Evolutionary conservation across 257 asterid genomes (phyloP).

Genomic region (Paraleonurus japonicus): DNA sequence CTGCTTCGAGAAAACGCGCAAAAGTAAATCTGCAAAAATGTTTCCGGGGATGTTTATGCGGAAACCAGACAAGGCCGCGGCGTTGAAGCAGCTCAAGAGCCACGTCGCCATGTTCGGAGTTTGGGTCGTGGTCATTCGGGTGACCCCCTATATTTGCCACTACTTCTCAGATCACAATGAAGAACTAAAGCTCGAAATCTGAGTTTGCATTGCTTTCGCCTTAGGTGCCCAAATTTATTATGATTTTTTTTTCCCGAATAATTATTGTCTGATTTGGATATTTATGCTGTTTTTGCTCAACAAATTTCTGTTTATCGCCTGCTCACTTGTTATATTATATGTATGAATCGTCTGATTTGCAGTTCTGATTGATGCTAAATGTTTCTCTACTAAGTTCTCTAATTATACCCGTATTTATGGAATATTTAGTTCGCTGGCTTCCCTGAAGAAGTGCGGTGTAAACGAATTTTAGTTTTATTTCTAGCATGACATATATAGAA

Average conservation of each 20-base stretch:
- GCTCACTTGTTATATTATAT: neutral
- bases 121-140: constrained; percentile 81
- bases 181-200: constrained; percentile 64
- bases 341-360: neutral
- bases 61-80: constrained; percentile 86
- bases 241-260: neutral
- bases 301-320: neutral
- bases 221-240: constrained; percentile 24
- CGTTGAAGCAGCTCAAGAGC: constrained; percentile 85
- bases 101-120: constrained; percentile 76
- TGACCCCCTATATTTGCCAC: constrained; percentile 73
- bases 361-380: neutral
- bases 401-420: neutral
- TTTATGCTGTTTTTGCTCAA: neutral
- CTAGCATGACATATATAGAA: neutral
- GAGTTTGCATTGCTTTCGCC: neutral
- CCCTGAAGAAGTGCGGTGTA: neutral
- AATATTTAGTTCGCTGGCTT: neutral
- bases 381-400: neutral
- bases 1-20: neutral
- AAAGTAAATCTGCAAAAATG: constrained; percentile 42
- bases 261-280: neutral
- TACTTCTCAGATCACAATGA: constrained; percentile 68
- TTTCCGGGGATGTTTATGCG: constrained; percentile 84
- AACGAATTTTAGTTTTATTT: neutral